These are phyloP conservation scores for Ballota nigra DNA, from an alignment of 257 asterid species.

Conservation along the genomic window DNA sequence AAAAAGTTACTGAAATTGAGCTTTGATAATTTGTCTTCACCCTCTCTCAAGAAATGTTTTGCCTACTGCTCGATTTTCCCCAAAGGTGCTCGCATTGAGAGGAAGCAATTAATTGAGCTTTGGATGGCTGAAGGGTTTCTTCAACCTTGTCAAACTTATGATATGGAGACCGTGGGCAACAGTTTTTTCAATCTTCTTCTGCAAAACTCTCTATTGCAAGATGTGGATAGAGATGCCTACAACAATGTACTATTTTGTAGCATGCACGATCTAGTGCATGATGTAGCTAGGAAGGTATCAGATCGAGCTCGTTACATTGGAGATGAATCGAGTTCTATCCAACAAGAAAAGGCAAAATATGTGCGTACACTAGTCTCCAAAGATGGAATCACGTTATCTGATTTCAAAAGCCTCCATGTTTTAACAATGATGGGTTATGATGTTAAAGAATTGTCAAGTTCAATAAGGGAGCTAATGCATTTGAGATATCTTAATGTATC, in stretches of 20 bases:
- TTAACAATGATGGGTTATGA: not conserved
- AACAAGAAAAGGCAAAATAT: not conserved
- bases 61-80: not conserved
- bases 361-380: not conserved
- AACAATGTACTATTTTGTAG: not conserved
- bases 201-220: not conserved
- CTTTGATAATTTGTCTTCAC: not conserved
- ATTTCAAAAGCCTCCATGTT: not conserved
- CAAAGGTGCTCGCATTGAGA: not conserved
- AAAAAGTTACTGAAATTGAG: not conserved
- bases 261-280: slow-evolving; percentile 1
- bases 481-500: not conserved
- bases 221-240: not conserved
- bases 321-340: not conserved
- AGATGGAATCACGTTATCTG: not conserved
- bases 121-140: not conserved
- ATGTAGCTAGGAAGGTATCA: not conserved
- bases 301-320: not conserved
- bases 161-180: not conserved
- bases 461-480: not conserved
- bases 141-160: not conserved
- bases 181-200: not conserved
- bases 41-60: not conserved
- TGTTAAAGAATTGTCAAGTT: not conserved
- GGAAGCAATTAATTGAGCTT: not conserved